Conservation (phyloP, 345 rosid genomes). For the Eucalyptus sideroxylon region DNA sequence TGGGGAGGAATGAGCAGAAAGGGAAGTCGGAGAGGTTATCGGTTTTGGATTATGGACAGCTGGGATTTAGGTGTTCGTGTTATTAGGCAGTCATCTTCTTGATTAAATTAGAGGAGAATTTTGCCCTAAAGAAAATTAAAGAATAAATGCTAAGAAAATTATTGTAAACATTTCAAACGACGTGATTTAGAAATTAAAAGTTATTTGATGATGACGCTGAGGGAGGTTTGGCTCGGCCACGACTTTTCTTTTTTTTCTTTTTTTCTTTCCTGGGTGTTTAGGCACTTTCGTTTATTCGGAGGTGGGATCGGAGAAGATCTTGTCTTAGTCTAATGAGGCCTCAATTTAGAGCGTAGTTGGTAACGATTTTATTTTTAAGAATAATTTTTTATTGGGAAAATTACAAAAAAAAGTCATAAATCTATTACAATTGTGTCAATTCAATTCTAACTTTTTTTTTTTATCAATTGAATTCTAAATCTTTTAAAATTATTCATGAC, state of each 20-base stretch:
- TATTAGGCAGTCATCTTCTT: neutral
- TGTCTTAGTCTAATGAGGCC: accelerated
- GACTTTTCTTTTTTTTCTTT: neutral
- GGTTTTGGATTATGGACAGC: neutral
- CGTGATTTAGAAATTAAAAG: no score
- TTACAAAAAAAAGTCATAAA: no score
- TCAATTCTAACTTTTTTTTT: no score
- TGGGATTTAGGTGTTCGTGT: neutral
- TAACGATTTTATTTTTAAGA: accelerated
- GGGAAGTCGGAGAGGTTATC: neutral
- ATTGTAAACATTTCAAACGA: neutral
- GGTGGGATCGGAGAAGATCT: no score
- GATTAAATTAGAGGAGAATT: neutral
- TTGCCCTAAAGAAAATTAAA: neutral
- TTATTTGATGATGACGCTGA: neutral
- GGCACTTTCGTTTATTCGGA: no score
- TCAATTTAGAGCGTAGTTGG: no score
- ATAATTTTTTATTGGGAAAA: no score
- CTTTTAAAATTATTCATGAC: no score
- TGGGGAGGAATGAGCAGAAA: neutral
- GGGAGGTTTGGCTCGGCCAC: neutral
- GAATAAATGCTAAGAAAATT: neutral
- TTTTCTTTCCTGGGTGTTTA: accelerated
- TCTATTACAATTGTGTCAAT: accelerated
- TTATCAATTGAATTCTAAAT: no score